These are phyloP conservation scores for Mortierella claussenii DNA, from an alignment of 192 early-diverging fungal species.

Conservation along the genomic window DNA sequence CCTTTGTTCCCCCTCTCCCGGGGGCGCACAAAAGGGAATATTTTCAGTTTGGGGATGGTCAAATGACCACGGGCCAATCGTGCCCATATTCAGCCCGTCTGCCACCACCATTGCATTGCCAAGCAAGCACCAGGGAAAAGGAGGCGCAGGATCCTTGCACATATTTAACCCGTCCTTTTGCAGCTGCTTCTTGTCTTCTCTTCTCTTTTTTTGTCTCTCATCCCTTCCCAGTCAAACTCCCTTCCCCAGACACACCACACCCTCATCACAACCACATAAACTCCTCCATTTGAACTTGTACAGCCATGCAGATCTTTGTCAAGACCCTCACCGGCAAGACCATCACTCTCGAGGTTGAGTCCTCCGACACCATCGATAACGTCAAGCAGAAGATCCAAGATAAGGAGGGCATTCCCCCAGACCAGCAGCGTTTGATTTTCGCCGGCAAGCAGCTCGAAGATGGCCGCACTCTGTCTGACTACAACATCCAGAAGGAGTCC, in stretches of 20 bases:
- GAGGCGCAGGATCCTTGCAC: slow-evolving; percentile 4
- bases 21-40: not conserved
- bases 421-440: slow-evolving; percentile 85
- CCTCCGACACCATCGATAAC: slow-evolving; percentile 81
- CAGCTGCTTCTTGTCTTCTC: not conserved
- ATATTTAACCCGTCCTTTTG: not conserved
- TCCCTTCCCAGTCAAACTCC: slow-evolving; percentile 4
- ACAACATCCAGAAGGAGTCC: slow-evolving; percentile 81
- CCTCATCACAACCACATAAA: slow-evolving; percentile 6
- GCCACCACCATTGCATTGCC: no score
- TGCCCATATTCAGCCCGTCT: not conserved
- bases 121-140: not conserved
- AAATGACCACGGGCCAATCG: slow-evolving; percentile 17
- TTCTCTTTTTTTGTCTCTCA: slow-evolving; percentile 4
- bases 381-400: slow-evolving; percentile 88
- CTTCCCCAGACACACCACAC: not conserved
- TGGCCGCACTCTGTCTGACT: slow-evolving; percentile 75
- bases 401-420: slow-evolving; percentile 81
- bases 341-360: slow-evolving; percentile 80
- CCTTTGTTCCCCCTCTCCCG: not conserved
- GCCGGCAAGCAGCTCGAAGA: slow-evolving; percentile 85
- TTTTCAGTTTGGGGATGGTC: not conserved
- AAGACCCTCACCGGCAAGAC: slow-evolving; percentile 84
- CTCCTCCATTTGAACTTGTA: not conserved
- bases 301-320: slow-evolving; percentile 78